Percentiles rank a stretch among this genome's conserved stretches.
These are phyloP conservation scores for Cubamyces lactineus DNA, from an alignment of 768 basidiomycete species.

Conservation along the genomic window DNA sequence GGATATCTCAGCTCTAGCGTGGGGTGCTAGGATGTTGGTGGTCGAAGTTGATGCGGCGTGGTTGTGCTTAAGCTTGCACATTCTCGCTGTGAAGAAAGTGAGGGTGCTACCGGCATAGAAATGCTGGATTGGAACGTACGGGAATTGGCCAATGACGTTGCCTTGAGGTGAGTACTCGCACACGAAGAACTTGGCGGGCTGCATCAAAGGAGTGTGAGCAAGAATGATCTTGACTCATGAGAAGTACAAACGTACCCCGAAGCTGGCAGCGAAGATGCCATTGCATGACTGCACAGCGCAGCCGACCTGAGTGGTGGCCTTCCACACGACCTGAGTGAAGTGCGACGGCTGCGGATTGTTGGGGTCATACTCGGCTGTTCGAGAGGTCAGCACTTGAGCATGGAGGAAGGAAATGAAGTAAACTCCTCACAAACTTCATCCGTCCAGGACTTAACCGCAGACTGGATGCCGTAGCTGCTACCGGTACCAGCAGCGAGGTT, in stretches of 20 bases:
- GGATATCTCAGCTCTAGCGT: background rate
- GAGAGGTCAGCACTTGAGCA: background rate
- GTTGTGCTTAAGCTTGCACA: conserved; percentile 30
- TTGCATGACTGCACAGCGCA: conserved; percentile 61
- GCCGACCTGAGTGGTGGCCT: conserved; percentile 61
- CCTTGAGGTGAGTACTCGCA: conserved; percentile 72
- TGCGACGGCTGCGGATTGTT: conserved; percentile 63
- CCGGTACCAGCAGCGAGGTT: conserved; percentile 79
- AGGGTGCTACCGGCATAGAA: no score
- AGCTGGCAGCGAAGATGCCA: conserved; percentile 59
- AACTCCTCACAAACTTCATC: conserved; percentile 62
- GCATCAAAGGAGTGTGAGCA: background rate
- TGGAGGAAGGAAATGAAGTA: background rate
- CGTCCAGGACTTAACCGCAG: conserved; percentile 63
- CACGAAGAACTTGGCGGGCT: conserved; percentile 63
- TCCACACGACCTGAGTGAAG: conserved; percentile 72
- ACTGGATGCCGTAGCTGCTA: conserved; percentile 46
- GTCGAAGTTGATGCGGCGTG: background rate
- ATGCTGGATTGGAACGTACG: conserved; percentile 52
- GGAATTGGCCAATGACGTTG: conserved; percentile 65
- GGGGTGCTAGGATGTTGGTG: background rate
- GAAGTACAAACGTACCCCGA: conserved; percentile 49
- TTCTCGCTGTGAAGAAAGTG: conserved; percentile 32
- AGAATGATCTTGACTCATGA: background rate
- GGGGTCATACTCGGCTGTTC: conserved; percentile 57